A percentile compares a stretch with the other conserved stretches of the same genome.
Conservation (phyloP, 2,329 filamentous ascomycete species). For the Stylonectria norvegica region DNA sequence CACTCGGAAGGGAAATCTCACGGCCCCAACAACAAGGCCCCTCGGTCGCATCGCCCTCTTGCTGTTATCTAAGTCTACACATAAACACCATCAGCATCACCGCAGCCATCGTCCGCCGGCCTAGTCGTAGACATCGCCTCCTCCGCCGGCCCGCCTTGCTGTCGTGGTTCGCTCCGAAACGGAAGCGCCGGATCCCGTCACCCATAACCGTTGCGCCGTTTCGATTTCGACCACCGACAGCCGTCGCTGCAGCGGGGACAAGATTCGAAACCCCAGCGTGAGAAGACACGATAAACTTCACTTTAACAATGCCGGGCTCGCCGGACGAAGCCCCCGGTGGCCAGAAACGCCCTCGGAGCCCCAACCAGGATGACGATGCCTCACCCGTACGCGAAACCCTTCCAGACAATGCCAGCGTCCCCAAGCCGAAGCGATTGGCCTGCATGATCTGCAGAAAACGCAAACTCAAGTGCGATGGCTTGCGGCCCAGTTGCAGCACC, state of each 20-base stretch:
- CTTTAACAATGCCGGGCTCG: conserved; percentile 34
- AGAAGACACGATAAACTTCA: conserved; percentile 1
- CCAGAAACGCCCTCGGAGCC: conserved; percentile 26
- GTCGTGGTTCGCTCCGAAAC: too few species aligned
- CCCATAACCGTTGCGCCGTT: too few species aligned
- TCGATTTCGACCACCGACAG: too few species aligned
- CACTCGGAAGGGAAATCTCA: not conserved
- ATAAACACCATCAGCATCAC: not conserved
- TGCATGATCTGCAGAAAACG: conserved; percentile 92
- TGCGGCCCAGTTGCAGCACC: conserved; percentile 80
- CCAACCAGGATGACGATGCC: conserved; percentile 34
- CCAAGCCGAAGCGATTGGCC: conserved; percentile 87
- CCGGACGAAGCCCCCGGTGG: conserved; percentile 37
- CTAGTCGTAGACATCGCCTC: not conserved
- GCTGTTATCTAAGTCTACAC: not conserved
- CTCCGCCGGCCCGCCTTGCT: too few species aligned
- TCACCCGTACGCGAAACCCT: conserved; percentile 38
- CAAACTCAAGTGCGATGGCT: conserved; percentile 86
- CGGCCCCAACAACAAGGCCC: not conserved
- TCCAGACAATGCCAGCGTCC: conserved; percentile 55
- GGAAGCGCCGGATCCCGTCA: too few species aligned
- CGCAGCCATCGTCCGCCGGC: not conserved
- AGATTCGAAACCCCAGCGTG: conserved; percentile 5
- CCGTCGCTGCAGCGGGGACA: not conserved
- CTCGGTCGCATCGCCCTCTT: not conserved